Percentiles rank a stretch among this genome's conserved stretches.
phyloP scores from a whole-genome alignment of 176 grass and related monocot species.

The Poa annua region DNA sequence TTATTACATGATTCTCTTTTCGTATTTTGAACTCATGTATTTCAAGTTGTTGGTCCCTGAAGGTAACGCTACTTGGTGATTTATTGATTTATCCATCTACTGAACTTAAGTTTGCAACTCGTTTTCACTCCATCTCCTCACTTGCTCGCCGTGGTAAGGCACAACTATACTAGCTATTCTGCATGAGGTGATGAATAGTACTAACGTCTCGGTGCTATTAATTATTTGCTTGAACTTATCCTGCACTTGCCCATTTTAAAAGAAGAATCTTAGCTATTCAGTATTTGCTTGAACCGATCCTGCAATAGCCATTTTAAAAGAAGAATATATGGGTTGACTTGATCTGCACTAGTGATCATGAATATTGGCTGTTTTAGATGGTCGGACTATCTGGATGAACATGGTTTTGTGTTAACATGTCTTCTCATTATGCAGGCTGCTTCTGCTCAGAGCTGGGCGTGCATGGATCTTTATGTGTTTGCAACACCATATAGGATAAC shows the following conservation, averaged over 20 bases:
- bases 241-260: background rate
- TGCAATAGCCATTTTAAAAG: background rate
- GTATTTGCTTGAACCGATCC: background rate
- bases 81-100: background rate
- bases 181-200: background rate
- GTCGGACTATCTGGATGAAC: background rate
- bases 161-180: background rate
- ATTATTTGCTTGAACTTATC: background rate
- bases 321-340: background rate
- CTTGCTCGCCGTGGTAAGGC: background rate
- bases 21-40: background rate
- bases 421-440: constrained; percentile 57
- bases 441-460: constrained; percentile 86
- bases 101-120: background rate
- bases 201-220: background rate
- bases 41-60: background rate
- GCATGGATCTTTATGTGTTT: constrained; percentile 97
- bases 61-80: background rate
- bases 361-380: background rate
- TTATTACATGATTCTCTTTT: background rate
- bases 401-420: background rate
- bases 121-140: background rate
- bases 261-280: background rate
- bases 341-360: background rate
- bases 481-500: constrained; percentile 90